Base-by-base conservation (phyloP, 257 asterid genomes). In the Eustoma russellianum region DNA sequence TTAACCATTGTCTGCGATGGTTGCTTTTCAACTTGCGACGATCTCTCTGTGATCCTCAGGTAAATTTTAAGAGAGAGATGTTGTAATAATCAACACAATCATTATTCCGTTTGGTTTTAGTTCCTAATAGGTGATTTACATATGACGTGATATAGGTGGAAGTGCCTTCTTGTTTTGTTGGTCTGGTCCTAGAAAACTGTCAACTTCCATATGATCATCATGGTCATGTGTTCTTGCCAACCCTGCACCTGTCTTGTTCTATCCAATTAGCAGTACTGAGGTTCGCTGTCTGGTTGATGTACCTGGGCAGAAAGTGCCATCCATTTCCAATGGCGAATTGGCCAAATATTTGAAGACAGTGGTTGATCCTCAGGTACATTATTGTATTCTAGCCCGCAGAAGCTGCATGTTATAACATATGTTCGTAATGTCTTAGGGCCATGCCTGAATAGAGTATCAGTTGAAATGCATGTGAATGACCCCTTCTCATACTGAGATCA, bases 1-100 rank as follows among this genome's bases (percentile, higher is more conserved):
- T 88, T 85, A 40, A 88, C 95, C 50, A 59, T 88, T 44, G 93
- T 88, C 43, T 88, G 93, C 35, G 94, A 88, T 58, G 96, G 96
- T 33, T 82, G 95, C 61, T 88, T 77, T 72, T 88, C 97, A 88
- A 82, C 72, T 60, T 88, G 72, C 74, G 96, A 60, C 79, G 90
- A 41, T 68, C 88, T 56, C 82, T 88, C 14, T 88, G 94, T 50
- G 80, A 86, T 49, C 86, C 93, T 46, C 64, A 73, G 90, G 97
- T 88, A 53, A 70, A 59, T 50, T 44, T 38, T 11, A 38, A 7
- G 43, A 11, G 2, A 38, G 5, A 2, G 33, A 57, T 44, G 11
- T 40, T 18, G 3, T 33, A 1, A 28, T n/a, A 13, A 50, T 11
- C 3, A 13, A 9, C 24, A 4, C 9, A 52, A 33, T 13, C 38